Evolutionary conservation across 306 rosid genomes (phyloP).

Genomic region (Dryas drummondii): DNA sequence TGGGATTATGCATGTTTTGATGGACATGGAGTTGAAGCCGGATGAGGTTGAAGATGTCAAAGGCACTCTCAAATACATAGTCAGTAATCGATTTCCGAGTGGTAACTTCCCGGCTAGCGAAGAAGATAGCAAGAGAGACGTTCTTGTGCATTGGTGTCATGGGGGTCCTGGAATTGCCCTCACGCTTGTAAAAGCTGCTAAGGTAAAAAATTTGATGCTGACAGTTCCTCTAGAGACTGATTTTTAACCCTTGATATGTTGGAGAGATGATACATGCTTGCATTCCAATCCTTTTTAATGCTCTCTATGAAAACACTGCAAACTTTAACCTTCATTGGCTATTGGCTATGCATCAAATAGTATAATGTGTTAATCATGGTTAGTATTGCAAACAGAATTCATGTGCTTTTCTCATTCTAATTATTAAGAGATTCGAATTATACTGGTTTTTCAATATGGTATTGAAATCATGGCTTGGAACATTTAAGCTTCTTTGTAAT

Average conservation of each 20-base stretch:
- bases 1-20: conserved; percentile 71
- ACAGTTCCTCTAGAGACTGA: not conserved
- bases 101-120: conserved; percentile 70
- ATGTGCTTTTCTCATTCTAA: conserved; percentile 6
- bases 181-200: conserved; percentile 77
- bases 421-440: not conserved
- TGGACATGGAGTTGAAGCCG: conserved; percentile 70
- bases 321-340: conserved; percentile 2
- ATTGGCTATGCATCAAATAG: conserved; percentile 2
- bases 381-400: not conserved
- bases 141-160: conserved; percentile 85
- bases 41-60: conserved; percentile 65
- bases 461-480: not conserved
- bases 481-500: not conserved
- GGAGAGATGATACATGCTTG: not conserved
- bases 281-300: not conserved
- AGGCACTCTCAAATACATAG: conserved; percentile 70
- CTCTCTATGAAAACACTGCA: conserved; percentile 13
- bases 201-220: conserved; percentile 41
- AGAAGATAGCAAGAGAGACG: conserved; percentile 51
- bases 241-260: not conserved
- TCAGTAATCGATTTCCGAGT: conserved; percentile 44
- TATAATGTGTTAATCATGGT: not conserved
- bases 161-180: conserved; percentile 80
- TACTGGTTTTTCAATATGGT: not conserved